Evolutionary conservation across 2,329 filamentous ascomycete species (phyloP).

Genomic region (Claviceps purpurea): DNA sequence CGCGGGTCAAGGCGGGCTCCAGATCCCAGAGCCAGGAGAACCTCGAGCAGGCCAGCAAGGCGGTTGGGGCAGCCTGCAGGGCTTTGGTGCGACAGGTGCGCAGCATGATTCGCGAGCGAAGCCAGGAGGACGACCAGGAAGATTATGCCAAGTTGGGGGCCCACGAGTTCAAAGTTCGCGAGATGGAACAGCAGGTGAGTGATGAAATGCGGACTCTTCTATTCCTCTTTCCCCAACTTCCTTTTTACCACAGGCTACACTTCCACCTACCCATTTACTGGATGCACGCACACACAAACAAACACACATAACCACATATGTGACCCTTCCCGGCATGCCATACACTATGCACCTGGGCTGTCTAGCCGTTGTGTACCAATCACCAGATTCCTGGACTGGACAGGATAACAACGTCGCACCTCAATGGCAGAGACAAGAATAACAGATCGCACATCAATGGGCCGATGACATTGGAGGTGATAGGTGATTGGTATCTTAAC

Average conservation of each 20-base stretch:
- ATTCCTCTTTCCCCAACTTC: not conserved
- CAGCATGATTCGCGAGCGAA: conserved; percentile 78
- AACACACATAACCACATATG: too few relatives aligned
- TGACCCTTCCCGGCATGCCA: too few relatives aligned
- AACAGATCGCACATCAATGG: too few relatives aligned
- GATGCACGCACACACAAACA: too few relatives aligned
- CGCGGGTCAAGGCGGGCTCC: conserved; percentile 91
- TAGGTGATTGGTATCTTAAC: too few relatives aligned
- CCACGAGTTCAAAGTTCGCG: conserved; percentile 95
- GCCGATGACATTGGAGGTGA: too few relatives aligned
- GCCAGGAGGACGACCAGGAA: conserved; percentile 66
- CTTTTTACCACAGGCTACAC: not conserved
- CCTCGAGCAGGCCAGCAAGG: conserved; percentile 82
- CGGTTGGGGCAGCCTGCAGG: conserved; percentile 79
- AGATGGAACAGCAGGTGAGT: conserved; percentile 97
- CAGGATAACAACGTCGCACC: too few relatives aligned
- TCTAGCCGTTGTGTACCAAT: too few relatives aligned
- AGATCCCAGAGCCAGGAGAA: conserved; percentile 95
- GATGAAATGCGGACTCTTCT: not conserved
- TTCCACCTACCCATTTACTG: too few relatives aligned
- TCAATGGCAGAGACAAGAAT: too few relatives aligned
- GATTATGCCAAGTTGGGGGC: conserved; percentile 81
- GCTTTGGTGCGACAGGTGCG: conserved; percentile 86
- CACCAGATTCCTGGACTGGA: too few relatives aligned
- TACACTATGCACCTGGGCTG: too few relatives aligned